Percentiles rank a stretch among this genome's conserved stretches.
These are phyloP conservation scores for Penicillium odoratum DNA, from an alignment of 495 filamentous ascomycete genomes.

Conservation along the genomic window DNA sequence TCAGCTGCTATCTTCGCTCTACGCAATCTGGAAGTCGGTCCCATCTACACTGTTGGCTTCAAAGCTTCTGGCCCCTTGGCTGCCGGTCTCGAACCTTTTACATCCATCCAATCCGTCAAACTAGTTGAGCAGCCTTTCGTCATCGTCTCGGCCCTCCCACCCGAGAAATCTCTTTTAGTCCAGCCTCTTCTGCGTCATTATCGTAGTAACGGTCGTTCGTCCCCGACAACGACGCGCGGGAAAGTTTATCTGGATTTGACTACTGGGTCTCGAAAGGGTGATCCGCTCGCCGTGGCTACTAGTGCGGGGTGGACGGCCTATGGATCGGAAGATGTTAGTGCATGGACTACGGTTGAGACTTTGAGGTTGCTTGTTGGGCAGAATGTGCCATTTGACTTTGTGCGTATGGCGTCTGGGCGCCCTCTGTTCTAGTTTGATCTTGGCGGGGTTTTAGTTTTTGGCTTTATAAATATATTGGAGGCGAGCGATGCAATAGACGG, in stretches of 20 bases:
- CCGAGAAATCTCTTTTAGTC: slow-evolving; percentile 77
- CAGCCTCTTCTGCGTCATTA: slow-evolving; percentile 73
- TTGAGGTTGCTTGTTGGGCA: slow-evolving; percentile 74
- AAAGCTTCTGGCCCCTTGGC: slow-evolving; percentile 64
- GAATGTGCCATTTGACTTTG: slow-evolving; percentile 86
- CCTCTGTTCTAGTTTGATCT: slow-evolving; percentile 57
- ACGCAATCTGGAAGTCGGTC: slow-evolving; percentile 69
- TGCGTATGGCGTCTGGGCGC: slow-evolving; percentile 70
- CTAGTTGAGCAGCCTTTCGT: slow-evolving; percentile 73
- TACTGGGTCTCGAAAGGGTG: slow-evolving; percentile 64
- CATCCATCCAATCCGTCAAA: slow-evolving; percentile 75
- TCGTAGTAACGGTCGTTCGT: slow-evolving; percentile 41
- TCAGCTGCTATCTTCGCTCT: slow-evolving; percentile 74
- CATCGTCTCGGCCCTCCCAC: slow-evolving; percentile 73
- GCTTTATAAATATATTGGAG: not conserved
- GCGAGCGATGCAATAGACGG: slow-evolving; percentile 13
- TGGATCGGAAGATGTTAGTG: slow-evolving; percentile 73
- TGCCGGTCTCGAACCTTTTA: slow-evolving; percentile 71
- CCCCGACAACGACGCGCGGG: slow-evolving; percentile 52
- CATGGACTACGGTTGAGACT: slow-evolving; percentile 80
- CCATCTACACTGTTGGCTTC: slow-evolving; percentile 84
- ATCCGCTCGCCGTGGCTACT: slow-evolving; percentile 67
- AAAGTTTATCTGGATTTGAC: slow-evolving; percentile 83
- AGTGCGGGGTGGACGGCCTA: slow-evolving; percentile 76
- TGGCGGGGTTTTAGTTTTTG: not conserved